Evolutionary conservation across 441 rosid genomes (phyloP), one percentile per base, ranked within the genome.

Genomic region (Isatis lusitanica): DNA sequence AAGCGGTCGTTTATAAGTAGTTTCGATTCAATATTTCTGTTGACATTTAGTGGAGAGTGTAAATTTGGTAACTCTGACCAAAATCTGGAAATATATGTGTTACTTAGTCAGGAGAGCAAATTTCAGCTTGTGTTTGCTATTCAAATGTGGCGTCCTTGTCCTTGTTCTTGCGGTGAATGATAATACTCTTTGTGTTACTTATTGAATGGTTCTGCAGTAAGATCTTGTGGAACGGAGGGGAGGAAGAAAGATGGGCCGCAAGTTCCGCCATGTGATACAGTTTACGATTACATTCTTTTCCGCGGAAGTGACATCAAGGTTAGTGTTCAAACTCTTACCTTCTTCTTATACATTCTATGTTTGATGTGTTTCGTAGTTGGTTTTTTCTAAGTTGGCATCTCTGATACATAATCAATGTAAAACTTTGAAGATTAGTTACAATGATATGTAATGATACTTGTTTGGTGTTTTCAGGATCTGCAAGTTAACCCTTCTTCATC

Each of bases 221-320:
- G 79, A 62, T 79, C 88, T 18, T 83, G 57, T 80, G 90, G 88
- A 68, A 85, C 87, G 4, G 90, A 86, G 26, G 90, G 84, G 60
- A 75, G 88, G 36, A 83, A 80, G 84, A 83, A 82, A 65, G 84
- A 83, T 77, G 87, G 82, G 10, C 72, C 81, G 6, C 84, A 85
- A 60, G 52, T 86, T 78, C 85, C 83, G 4, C 74, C 84, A 1
- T 73, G 66, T 77, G 85, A 86, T 51, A 82, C 39, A 61, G 83
- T 79, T 48, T 86, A 79, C 63, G 85, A 85, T 13, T 85, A 77
- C 78, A 80, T 86, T 81, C 76, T 86, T 8, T 84, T 86, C n/a
- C 84, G 88, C 0, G 88, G 86, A 81, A 83, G 78, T 57, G 88
- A 83, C 71, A 81, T 83, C 16, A 81, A 86, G 80, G 90, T 84